Conservation (phyloP, 108 stramenopile genomes). For the Nitzschia sp. region DNA sequence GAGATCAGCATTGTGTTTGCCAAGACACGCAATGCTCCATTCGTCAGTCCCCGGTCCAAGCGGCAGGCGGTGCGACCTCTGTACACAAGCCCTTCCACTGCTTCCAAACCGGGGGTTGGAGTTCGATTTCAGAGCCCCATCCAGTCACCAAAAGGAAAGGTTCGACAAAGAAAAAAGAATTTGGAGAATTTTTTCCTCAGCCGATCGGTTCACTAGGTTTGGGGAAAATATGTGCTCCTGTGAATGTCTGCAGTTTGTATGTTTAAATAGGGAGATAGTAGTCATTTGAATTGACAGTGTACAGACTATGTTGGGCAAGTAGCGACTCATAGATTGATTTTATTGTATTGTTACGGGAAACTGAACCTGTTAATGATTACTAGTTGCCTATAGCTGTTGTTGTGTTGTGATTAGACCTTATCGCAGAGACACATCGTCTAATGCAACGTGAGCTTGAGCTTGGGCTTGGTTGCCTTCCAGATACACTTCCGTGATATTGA, state of each 20-base stretch:
- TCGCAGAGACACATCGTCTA: too few species aligned
- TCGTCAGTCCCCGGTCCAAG: constrained; percentile 17
- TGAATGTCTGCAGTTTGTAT: too few species aligned
- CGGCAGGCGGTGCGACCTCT: neutral
- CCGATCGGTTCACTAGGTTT: constrained; percentile 11
- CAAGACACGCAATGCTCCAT: neutral
- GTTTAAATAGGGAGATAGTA: neutral
- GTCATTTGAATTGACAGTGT: neutral
- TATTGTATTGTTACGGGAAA: too few species aligned
- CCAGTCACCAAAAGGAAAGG: neutral
- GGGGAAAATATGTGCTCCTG: too few species aligned
- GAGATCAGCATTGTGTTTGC: neutral
- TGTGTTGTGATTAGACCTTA: too few species aligned
- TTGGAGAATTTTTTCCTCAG: constrained; percentile 13
- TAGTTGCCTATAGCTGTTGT: too few species aligned
- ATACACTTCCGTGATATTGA: too few species aligned
- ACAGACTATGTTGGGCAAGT: too few species aligned
- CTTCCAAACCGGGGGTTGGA: constrained; percentile 11
- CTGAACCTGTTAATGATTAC: too few species aligned
- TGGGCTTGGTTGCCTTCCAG: too few species aligned
- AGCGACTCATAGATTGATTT: too few species aligned
- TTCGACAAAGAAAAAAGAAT: constrained; percentile 3
- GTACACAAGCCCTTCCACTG: neutral
- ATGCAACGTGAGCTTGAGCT: too few species aligned
- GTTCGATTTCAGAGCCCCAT: constrained; percentile 10